Evolutionary conservation across 1,139 yeast genomes (phyloP).

Genomic region (Geotrichum armillariae): DNA sequence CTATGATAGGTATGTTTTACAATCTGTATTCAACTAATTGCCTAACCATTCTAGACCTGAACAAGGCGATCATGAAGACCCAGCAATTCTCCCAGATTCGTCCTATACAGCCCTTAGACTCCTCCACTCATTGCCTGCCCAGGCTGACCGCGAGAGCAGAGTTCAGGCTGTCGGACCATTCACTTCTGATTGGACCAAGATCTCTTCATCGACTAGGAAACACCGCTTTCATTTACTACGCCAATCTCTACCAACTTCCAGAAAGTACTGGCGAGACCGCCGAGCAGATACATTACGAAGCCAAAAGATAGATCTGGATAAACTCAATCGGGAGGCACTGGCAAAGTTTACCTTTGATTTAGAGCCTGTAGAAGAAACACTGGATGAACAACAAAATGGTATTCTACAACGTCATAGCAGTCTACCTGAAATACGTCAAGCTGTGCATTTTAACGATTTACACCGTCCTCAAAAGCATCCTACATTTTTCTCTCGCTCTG

Average conservation of each 20-base stretch:
- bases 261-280: neutral
- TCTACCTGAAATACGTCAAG: neutral
- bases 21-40: neutral
- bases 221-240: constrained; percentile 4
- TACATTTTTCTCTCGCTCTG: neutral
- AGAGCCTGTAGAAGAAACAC: neutral
- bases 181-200: constrained; percentile 58
- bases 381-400: neutral
- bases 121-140: constrained; percentile 51
- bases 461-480: neutral
- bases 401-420: neutral
- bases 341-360: neutral
- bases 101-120: constrained; percentile 70
- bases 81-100: constrained; percentile 36
- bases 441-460: neutral
- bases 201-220: constrained; percentile 10
- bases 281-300: neutral
- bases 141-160: constrained; percentile 52
- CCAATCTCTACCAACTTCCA: constrained; percentile 1
- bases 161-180: constrained; percentile 61
- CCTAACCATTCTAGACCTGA: neutral
- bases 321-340: constrained; percentile 10
- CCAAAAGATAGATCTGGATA: constrained; percentile 4
- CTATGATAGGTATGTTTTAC: constrained; percentile 12
- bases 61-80: constrained; percentile 2